Percentiles rank a stretch among this genome's conserved stretches.
Conservation (phyloP, 441 rosid genomes). For the Hura crepitans region DNA sequence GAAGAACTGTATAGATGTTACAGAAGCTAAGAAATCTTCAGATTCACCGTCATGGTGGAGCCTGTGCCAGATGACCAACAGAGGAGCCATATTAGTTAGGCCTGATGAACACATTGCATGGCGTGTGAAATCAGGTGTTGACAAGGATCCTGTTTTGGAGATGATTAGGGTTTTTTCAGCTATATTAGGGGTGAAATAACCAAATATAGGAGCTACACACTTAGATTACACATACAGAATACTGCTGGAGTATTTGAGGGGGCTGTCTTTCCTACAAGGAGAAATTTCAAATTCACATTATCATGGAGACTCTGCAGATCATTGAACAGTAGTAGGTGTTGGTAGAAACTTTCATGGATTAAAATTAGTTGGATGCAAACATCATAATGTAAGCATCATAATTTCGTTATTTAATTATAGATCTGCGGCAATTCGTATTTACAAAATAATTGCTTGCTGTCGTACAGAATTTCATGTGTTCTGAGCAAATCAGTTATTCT, state of each 20-base stretch:
- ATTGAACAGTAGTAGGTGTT: constrained; percentile 1
- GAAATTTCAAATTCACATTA: background rate
- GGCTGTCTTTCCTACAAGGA: background rate
- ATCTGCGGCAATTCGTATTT: background rate
- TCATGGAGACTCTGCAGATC: background rate
- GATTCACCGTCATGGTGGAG: constrained; percentile 68
- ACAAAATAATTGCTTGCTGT: no score
- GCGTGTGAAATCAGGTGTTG: constrained; percentile 47
- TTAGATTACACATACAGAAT: background rate
- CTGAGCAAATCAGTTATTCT: no score
- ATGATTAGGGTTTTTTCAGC: constrained; percentile 54
- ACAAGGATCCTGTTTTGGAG: constrained; percentile 38
- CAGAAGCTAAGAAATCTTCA: constrained; percentile 42
- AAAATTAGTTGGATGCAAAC: background rate
- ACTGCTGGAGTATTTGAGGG: background rate
- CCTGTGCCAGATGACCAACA: constrained; percentile 58
- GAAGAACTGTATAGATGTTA: constrained; percentile 62
- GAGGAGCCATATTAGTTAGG: constrained; percentile 68
- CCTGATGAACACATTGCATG: constrained; percentile 88
- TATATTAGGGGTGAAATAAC: constrained; percentile 31
- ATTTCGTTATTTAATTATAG: background rate
- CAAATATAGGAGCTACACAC: background rate
- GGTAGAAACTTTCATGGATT: background rate
- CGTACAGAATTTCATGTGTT: background rate
- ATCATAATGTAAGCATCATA: background rate